Evolutionary conservation across 1,139 yeast species (phyloP), one percentile per base, ranked within the genome.

Genomic region (Diutina pseudorugosa): DNA sequence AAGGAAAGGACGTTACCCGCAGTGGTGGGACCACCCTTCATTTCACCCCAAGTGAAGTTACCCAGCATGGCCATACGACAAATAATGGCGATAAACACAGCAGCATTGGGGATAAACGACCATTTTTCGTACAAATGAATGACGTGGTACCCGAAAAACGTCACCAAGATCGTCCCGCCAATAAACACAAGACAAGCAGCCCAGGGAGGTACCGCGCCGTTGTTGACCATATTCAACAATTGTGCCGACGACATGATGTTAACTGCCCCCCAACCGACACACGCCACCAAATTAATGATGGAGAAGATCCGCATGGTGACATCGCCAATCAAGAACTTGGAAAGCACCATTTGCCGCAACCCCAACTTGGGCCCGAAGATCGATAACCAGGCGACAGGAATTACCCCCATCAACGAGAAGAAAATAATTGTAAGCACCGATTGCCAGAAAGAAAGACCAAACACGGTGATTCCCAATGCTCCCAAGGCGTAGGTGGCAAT

Each of bases 241-340:
- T 88, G 95, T 23, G 96, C 95, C 41, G 94, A 82, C 27, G 90
- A 85, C 80, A 90, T 87, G 58, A 89, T 86, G 69, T 90, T 91
- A 50, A 89, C 94, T 18, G 95, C 88, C 68, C 95, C 90, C 97
- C 97, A 90, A 58, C 97, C 97, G 57, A 90, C 79, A 77, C 96
- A 88, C 16, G 96, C 94, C 61, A 90, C 68, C 61, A 83, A 79
- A 65, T 90, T 90, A 62, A 90, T 75, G 47, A 84, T 66, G 18
- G 95, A 84, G 63, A 90, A 86, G 54, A 90, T 73, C 65, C 95
- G 78, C 68, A 86, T 83, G 51, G 86, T 83, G 49, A 73, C 67
- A 65, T 83, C 81, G 60, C 97, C 97, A 61, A 84, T 76, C 63
- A 90, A 76, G 68, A 76, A 90, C 59, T 91, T 78, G 16, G 95